These are phyloP conservation scores for Quercus variabilis DNA, from an alignment of 306 rosid species.

Conservation along the genomic window DNA sequence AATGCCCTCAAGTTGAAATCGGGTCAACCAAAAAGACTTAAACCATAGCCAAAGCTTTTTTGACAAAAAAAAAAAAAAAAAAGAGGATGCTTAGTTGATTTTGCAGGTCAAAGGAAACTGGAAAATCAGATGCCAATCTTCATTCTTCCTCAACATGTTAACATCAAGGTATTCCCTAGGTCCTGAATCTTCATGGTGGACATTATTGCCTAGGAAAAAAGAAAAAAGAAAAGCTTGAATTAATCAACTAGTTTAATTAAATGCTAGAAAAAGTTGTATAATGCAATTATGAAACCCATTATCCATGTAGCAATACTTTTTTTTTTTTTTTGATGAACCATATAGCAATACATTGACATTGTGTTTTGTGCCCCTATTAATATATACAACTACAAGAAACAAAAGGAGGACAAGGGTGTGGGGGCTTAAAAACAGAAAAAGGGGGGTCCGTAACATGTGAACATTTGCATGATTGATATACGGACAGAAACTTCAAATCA, in stretches of 20 bases:
- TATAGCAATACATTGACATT: too few relatives aligned
- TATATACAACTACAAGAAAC: too few relatives aligned
- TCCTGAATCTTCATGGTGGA: not conserved
- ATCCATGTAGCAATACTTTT: too few relatives aligned
- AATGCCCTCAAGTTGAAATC: not conserved
- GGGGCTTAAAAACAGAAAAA: too few relatives aligned
- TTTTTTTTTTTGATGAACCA: too few relatives aligned
- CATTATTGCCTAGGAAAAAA: not conserved
- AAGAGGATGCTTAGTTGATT: not conserved
- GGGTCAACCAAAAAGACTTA: not conserved
- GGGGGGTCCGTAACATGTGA: too few relatives aligned
- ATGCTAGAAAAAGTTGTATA: not conserved
- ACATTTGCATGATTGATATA: too few relatives aligned
- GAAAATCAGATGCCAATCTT: not conserved
- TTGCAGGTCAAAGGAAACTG: not conserved
- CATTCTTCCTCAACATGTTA: not conserved
- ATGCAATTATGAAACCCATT: not conserved
- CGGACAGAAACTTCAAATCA: too few relatives aligned
- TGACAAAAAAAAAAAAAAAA: too few relatives aligned
- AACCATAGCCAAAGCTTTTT: not conserved
- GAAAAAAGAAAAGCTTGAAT: not conserved
- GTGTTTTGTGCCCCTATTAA: too few relatives aligned
- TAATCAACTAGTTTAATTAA: not conserved
- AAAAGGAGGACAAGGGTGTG: too few relatives aligned
- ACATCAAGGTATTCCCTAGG: not conserved